Conservation (phyloP, 768 basidiomycete species). For the Pilatotrama ljubarskyi region DNA sequence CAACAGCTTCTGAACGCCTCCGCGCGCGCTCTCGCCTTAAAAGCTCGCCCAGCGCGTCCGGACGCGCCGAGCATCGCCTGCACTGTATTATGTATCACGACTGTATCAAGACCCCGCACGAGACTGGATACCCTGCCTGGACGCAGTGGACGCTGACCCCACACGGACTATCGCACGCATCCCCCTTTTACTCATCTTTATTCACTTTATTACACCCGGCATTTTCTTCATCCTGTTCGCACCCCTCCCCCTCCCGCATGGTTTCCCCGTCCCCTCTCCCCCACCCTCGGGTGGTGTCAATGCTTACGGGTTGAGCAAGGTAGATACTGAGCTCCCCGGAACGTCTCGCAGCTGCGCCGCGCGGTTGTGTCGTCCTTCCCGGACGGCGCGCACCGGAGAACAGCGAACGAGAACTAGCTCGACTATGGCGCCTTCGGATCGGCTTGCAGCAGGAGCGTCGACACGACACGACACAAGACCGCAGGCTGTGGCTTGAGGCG, state of each 20-base stretch:
- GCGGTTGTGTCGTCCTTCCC: slow-evolving; percentile 32
- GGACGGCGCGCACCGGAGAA: slow-evolving; percentile 20
- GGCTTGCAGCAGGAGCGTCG: slow-evolving; percentile 49
- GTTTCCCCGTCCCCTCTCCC: slow-evolving; percentile 10
- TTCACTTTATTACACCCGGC: slow-evolving; percentile 31
- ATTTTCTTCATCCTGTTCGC: slow-evolving; percentile 8
- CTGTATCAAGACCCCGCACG: slow-evolving; percentile 27
- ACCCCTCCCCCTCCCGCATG: background rate
- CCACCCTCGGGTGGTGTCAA: slow-evolving; percentile 19
- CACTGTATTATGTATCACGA: slow-evolving; percentile 37
- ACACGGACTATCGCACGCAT: slow-evolving; percentile 43
- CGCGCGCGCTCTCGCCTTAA: slow-evolving; percentile 22
- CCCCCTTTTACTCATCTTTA: slow-evolving; percentile 31
- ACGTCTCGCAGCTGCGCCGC: slow-evolving; percentile 61
- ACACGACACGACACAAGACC: slow-evolving; percentile 50
- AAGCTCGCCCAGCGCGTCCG: slow-evolving; percentile 29
- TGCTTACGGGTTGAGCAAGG: slow-evolving; percentile 23
- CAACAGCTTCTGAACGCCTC: slow-evolving; percentile 28
- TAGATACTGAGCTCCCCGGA: slow-evolving; percentile 26
- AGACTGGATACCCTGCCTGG: slow-evolving; percentile 48
- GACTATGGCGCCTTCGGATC: slow-evolving; percentile 55
- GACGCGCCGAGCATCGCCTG: slow-evolving; percentile 33
- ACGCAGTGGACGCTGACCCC: slow-evolving; percentile 52
- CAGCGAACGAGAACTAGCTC: slow-evolving; percentile 29
- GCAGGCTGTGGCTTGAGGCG: slow-evolving; percentile 53